phyloP scores from a whole-genome alignment of 352 stramenopile species.

The Elongisporangium prolatum region DNA sequence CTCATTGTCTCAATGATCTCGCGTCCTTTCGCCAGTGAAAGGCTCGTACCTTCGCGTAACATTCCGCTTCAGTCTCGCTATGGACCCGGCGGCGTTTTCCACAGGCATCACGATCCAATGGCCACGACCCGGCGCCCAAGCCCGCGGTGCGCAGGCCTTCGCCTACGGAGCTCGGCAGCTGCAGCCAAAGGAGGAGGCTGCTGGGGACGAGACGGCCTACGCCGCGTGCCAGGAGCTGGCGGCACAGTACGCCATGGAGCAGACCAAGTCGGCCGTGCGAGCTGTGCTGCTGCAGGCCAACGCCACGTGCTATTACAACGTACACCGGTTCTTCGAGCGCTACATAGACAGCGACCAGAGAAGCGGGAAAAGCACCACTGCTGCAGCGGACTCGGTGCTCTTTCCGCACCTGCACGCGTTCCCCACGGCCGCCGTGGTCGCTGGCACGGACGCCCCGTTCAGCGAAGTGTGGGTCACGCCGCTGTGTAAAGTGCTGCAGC shows the following conservation, averaged over 20 bases:
- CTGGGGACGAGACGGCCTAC: slow-evolving; percentile 33
- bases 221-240: slow-evolving; percentile 52
- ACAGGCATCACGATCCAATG: slow-evolving; percentile 53
- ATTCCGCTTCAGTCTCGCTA: slow-evolving; percentile 11
- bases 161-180: background rate
- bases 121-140: slow-evolving; percentile 8
- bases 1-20: slow-evolving; percentile 1
- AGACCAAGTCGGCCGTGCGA: slow-evolving; percentile 42
- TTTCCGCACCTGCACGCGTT: slow-evolving; percentile 47
- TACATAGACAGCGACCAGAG: slow-evolving; percentile 23
- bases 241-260: slow-evolving; percentile 59
- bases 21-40: slow-evolving; percentile 5
- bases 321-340: slow-evolving; percentile 54
- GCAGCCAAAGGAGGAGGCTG: slow-evolving; percentile 1
- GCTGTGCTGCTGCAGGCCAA: slow-evolving; percentile 64
- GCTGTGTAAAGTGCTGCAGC: slow-evolving; percentile 57
- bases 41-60: slow-evolving; percentile 9
- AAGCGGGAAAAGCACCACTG: slow-evolving; percentile 6
- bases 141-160: background rate
- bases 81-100: slow-evolving; percentile 44
- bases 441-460: slow-evolving; percentile 64
- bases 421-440: slow-evolving; percentile 57
- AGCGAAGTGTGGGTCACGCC: slow-evolving; percentile 75
- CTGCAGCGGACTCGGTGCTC: slow-evolving; percentile 17
- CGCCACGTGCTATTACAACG: slow-evolving; percentile 57